Base-by-base conservation (phyloP, 2,329 filamentous ascomycete genomes). In the Talaromyces verruculosus region DNA sequence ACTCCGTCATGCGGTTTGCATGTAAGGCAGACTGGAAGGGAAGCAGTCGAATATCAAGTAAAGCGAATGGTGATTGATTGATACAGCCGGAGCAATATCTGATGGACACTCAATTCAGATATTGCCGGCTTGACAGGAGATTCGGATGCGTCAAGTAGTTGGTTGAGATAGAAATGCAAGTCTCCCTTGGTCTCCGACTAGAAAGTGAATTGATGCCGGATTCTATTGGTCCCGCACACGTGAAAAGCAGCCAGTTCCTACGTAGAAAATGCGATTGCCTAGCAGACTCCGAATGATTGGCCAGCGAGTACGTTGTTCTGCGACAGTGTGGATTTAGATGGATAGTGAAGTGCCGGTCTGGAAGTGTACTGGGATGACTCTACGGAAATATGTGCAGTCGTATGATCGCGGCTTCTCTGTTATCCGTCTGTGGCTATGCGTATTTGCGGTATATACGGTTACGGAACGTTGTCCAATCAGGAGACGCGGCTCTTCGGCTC, bases 331-430 rank as follows among this genome's bases (percentile, higher is more conserved):
- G 30, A 57, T 37, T 37, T 37, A 6, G 19, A 59, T 43, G 19
- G 35, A 35, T 25, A 19, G 22, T 28, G 33, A 41, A 37, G 11
- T 39, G 55, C 37, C 11, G 35, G 19, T 22, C 15, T 28, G 35
- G 10, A 28, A 13, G 19, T 57, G 53, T 61, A 17, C 47, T 57
- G 39, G 22, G 45, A n/a, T 17, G 15, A 30, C 25, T 51, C 2
- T 15, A 51, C 25, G 2, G 41, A 45, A 25, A 25, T 25, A 25
- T 25, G 25, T 41, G 19, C 15, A n/a, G 39, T 64, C 62, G 62
- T 64, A 64, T 64, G 62, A 64, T 57, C 49, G 37, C 62, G 62
- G 62, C 62, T 64, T 39, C 28, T 63, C 51, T 28, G 62, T n/a
- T 37, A 64, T 58, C 62, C 62, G 62, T 28, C 57, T n/a, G 57